These are phyloP conservation scores for Cryptococcus sp. DNA, from an alignment of 1,284 basidiomycete genomes.

Conservation along the genomic window DNA sequence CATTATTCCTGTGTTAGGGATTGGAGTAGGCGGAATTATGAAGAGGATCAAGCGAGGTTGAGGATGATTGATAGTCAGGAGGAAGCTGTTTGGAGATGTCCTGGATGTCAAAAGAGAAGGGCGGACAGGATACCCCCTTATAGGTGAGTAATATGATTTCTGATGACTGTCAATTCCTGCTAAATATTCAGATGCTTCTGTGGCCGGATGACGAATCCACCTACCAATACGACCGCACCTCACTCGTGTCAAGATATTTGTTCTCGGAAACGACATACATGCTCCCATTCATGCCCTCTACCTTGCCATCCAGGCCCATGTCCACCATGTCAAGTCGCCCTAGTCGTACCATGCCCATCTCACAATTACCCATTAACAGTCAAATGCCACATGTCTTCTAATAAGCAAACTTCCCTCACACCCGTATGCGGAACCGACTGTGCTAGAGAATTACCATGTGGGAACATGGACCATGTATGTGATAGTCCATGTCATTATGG, in stretches of 20 bases:
- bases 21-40: constrained; percentile 69
- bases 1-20: constrained; percentile 59
- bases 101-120: constrained; percentile 76
- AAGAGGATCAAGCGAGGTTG: constrained; percentile 52
- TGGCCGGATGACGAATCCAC: constrained; percentile 65
- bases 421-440: constrained; percentile 68
- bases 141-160: constrained; percentile 50
- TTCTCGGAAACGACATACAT: constrained; percentile 57
- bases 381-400: constrained; percentile 56
- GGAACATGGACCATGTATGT: constrained; percentile 57
- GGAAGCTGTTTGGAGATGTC: constrained; percentile 66
- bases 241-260: constrained; percentile 79
- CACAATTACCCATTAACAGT: constrained; percentile 59
- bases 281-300: constrained; percentile 67
- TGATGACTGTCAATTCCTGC: background rate
- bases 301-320: constrained; percentile 72
- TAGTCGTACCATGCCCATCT: constrained; percentile 63
- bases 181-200: constrained; percentile 73
- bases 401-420: constrained; percentile 44
- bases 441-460: constrained; percentile 58
- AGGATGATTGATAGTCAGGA: constrained; percentile 52
- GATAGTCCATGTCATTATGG: constrained; percentile 64
- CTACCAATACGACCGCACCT: constrained; percentile 65
- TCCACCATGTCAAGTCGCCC: constrained; percentile 60
- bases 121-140: constrained; percentile 63